Evolutionary conservation across 140 eudicot species (phyloP), one percentile per base, ranked within the genome.

Genomic region (Flaveria floridana): DNA sequence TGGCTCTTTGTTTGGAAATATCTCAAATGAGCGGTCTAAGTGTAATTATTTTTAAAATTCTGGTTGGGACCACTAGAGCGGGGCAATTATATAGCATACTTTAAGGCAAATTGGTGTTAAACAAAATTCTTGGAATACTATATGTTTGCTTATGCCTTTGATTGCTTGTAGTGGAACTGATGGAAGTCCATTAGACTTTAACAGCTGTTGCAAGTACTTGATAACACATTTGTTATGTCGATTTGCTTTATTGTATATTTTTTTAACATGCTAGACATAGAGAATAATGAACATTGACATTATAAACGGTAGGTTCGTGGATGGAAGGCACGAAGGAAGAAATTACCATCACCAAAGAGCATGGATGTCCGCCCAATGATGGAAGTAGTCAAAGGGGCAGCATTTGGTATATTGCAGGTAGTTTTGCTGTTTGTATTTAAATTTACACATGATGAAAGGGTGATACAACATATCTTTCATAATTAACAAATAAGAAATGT

Each of bases 291-390:
- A 23, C 62, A 59, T 77, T 63, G 42, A 79, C 75, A 34, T 66
- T 55, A 80, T 57, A 53, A 80, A 37, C 59, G 63, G 12, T 79
- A 92, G 96, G 96, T 88, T 37, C 88, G 86, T 80, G 93, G 87
- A 72, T 96, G 96, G 41, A 87, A 61, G 28, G 96, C 88, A 73
- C 83, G 83, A 67, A 87, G 97, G 85, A 93, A 93, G 89, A 88
- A 88, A 73, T 75, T 93, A 81, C 86, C 86, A 39, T 93, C 91
- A 76, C 91, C 97, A 50, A 88, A 86, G 75, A 84, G 96, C 84
- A 84, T 88, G 90, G 96, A 92, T 76, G 98, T 88, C 13, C 89
- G 89, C 46, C 98, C 98, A 3, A 93, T 89, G 97, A 90, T 93
- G 96, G 96, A 93, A 80, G 97, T 88, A 66, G 97, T 90, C 55